Conservation (phyloP, 2,329 filamentous ascomycete genomes). For the Penicillium sp. region DNA sequence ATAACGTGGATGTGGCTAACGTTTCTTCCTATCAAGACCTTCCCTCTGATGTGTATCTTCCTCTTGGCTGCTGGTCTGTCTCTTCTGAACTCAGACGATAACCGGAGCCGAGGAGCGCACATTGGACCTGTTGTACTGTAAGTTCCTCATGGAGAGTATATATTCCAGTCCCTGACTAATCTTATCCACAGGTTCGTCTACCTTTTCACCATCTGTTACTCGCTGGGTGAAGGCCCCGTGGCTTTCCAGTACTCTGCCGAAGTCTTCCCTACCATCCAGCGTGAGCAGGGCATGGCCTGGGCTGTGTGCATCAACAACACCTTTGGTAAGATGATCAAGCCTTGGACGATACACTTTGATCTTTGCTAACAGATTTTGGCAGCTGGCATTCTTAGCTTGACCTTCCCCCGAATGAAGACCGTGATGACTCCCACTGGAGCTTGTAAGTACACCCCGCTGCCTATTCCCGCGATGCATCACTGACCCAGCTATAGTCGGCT, state of each 20-base stretch:
- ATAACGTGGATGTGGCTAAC: neutral
- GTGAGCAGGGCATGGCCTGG: constrained; percentile 45
- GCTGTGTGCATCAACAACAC: constrained; percentile 39
- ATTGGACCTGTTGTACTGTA: constrained; percentile 35
- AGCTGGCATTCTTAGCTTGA: constrained; percentile 54
- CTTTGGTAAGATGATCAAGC: constrained; percentile 31
- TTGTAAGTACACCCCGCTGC: constrained; percentile 52
- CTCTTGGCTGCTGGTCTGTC: constrained; percentile 64
- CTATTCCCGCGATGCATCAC: neutral
- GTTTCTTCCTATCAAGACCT: constrained; percentile 60
- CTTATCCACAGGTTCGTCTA: constrained; percentile 64
- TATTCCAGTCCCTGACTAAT: constrained; percentile 38
- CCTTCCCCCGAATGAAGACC: constrained; percentile 53
- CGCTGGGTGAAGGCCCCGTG: constrained; percentile 64
- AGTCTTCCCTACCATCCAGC: constrained; percentile 60
- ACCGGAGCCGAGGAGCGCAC: constrained; percentile 44
- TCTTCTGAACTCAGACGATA: constrained; percentile 52
- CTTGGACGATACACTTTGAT: constrained; percentile 1
- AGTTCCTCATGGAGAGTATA: neutral
- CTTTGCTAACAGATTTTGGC: constrained; percentile 43
- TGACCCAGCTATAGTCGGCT: constrained; percentile 48
- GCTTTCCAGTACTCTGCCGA: constrained; percentile 60
- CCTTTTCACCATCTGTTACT: constrained; percentile 68
- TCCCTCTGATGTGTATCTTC: constrained; percentile 69
- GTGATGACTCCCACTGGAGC: constrained; percentile 59